Evolutionary conservation across 148 eudicot species (phyloP).

Genomic region (Diospyros lotus): DNA sequence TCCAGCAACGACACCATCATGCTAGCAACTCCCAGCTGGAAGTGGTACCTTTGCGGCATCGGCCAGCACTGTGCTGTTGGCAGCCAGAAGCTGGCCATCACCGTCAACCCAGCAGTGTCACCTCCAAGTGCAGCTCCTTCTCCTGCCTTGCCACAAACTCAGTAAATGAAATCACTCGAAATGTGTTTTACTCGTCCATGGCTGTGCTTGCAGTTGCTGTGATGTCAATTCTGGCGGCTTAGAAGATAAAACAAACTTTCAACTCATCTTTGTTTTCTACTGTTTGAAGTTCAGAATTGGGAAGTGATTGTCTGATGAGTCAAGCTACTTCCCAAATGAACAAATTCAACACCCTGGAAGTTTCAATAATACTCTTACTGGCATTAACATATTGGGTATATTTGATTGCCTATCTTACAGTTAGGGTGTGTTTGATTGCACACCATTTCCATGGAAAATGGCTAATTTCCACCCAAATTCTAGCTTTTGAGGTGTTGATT

Average conservation of each 20-base stretch:
- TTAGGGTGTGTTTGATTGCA: too few relatives aligned
- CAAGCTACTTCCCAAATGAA: too few relatives aligned
- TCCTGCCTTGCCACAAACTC: neutral
- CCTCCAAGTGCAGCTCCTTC: neutral
- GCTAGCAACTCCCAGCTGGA: neutral
- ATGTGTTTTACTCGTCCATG: neutral
- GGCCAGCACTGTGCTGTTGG: conserved; percentile 8
- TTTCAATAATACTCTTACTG: conserved; percentile 23
- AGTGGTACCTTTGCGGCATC: conserved; percentile 23
- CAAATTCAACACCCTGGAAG: neutral
- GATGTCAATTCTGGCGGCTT: too few relatives aligned
- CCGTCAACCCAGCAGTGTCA: neutral
- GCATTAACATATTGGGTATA: conserved; percentile 49
- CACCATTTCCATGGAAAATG: too few relatives aligned
- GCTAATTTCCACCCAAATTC: too few relatives aligned
- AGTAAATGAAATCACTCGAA: neutral
- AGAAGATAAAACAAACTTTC: too few relatives aligned
- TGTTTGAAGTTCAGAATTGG: too few relatives aligned
- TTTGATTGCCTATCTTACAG: conserved; percentile 63
- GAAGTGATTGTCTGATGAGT: too few relatives aligned
- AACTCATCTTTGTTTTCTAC: too few relatives aligned
- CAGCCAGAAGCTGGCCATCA: neutral
- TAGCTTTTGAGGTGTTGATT: too few relatives aligned
- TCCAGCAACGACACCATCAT: conserved; percentile 7
- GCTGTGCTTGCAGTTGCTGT: too few relatives aligned